phyloP scores from a whole-genome alignment of 179 eudicot genomes.

The Corrigiola litoralis region DNA sequence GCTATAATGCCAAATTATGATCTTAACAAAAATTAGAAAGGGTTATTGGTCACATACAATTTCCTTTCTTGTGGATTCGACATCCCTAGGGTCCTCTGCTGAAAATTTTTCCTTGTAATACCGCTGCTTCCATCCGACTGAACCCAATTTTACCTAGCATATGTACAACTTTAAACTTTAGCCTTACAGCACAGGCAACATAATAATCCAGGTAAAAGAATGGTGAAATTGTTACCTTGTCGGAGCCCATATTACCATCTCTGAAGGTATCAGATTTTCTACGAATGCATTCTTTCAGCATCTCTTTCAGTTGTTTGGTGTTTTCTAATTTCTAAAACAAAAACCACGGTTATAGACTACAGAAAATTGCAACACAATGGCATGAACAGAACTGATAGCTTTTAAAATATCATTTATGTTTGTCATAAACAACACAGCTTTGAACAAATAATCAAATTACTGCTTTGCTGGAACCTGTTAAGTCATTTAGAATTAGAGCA shows the following conservation, averaged over 20 bases:
- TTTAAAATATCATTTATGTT: no score
- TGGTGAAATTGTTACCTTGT: slow-evolving; percentile 29
- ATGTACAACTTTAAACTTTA: neutral
- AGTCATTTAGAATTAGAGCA: neutral
- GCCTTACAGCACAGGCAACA: no score
- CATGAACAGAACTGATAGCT: no score
- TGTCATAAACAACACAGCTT: no score
- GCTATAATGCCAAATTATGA: no score
- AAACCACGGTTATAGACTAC: neutral
- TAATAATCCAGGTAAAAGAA: no score
- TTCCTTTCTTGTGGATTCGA: slow-evolving; percentile 27
- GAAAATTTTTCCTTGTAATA: slow-evolving; percentile 55
- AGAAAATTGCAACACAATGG: no score
- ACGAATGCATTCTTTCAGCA: slow-evolving; percentile 19
- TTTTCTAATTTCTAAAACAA: slow-evolving; percentile 5
- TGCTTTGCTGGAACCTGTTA: no score
- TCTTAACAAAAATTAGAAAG: neutral
- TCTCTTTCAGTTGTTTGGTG: slow-evolving; percentile 40
- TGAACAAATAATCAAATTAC: no score
- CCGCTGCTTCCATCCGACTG: slow-evolving; percentile 41
- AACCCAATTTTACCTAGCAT: slow-evolving; percentile 45
- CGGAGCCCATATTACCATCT: slow-evolving; percentile 25
- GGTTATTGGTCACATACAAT: slow-evolving; percentile 29
- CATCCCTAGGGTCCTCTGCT: slow-evolving; percentile 26
- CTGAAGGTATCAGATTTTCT: slow-evolving; percentile 32